Conservation (phyloP, 345 rosid genomes). For the Aegle marmelos region DNA sequence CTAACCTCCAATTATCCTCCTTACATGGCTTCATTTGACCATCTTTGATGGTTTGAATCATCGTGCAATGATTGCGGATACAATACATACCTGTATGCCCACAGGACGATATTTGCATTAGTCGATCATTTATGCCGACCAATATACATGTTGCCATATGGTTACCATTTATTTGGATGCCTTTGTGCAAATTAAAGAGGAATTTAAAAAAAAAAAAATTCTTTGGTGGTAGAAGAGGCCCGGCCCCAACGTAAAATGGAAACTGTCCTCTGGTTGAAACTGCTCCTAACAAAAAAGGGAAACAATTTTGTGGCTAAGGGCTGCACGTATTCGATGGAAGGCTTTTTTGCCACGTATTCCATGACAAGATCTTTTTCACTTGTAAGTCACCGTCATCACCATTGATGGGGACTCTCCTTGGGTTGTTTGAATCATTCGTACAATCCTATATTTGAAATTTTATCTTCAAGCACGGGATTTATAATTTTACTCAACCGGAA, state of each 20-base stretch:
- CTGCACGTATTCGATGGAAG: no score
- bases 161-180: background rate
- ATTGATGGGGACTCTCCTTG: background rate
- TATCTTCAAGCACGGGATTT: no score
- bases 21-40: no score
- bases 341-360: background rate
- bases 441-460: background rate
- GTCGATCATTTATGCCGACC: background rate
- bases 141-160: background rate
- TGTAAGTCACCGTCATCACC: background rate
- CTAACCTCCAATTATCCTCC: no score
- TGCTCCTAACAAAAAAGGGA: background rate
- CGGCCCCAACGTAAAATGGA: background rate
- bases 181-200: background rate
- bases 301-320: background rate
- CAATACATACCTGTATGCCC: no score
- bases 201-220: background rate
- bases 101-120: no score
- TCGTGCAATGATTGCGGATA: no score
- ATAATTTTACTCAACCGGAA: no score
- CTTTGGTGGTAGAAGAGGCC: background rate
- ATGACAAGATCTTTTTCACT: background rate
- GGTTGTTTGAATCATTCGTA: background rate
- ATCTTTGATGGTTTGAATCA: no score
- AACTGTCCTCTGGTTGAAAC: background rate